These are phyloP conservation scores for Taphrina confusa DNA, from an alignment of 1,139 yeast genomes.

Conservation along the genomic window DNA sequence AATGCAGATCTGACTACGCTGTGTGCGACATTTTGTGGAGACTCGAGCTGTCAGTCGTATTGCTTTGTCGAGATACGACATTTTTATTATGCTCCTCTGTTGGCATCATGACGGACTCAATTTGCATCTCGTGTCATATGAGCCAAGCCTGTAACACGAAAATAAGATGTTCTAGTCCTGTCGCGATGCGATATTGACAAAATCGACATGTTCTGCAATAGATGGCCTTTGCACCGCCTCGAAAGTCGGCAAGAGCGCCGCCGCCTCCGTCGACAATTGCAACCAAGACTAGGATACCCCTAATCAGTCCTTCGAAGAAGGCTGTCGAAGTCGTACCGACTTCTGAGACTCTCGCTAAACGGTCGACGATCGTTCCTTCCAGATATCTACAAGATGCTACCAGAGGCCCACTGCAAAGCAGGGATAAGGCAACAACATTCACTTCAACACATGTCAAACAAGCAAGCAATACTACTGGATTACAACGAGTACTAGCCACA, in stretches of 20 bases:
- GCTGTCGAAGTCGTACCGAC: background rate
- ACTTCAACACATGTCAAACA: background rate
- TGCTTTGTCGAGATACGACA: slow-evolving; percentile 2
- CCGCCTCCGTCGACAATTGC: background rate
- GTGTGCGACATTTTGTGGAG: too few species aligned
- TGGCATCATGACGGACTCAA: too few species aligned
- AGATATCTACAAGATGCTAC: slow-evolving; percentile 9
- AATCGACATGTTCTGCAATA: background rate
- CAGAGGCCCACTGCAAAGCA: background rate
- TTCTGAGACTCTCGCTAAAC: background rate
- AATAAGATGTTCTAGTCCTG: background rate
- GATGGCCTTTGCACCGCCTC: slow-evolving; percentile 26
- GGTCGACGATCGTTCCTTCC: slow-evolving; percentile 1
- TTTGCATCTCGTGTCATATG: background rate
- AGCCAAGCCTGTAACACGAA: background rate
- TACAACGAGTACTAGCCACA: background rate
- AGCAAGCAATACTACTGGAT: background rate
- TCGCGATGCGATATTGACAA: background rate
- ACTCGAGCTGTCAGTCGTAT: background rate
- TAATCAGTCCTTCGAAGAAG: slow-evolving; percentile 9
- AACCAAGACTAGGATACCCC: slow-evolving; percentile 6
- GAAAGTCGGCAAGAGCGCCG: background rate
- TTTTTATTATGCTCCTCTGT: background rate
- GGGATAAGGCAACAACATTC: background rate
- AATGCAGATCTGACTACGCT: too few species aligned